phyloP scores from a whole-genome alignment of 306 rosid genomes.

The Prosopis cineraria region DNA sequence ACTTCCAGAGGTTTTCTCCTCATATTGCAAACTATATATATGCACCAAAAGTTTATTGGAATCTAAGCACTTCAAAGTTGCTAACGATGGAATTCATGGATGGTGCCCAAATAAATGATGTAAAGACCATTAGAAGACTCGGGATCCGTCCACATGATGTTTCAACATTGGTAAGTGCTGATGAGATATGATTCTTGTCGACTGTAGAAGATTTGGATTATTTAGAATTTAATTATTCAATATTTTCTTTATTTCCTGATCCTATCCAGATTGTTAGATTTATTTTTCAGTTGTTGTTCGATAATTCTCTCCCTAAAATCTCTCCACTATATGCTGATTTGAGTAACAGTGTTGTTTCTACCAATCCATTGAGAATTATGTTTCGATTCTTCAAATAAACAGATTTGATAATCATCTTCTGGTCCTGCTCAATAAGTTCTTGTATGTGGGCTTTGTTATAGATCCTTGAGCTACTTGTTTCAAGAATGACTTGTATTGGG shows the following conservation, averaged over 20 bases:
- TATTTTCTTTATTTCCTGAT: not conserved
- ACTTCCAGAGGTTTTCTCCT: slow-evolving; percentile 87
- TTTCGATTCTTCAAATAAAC: not conserved
- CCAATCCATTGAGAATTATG: not conserved
- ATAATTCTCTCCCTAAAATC: not conserved
- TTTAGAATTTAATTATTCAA: not conserved
- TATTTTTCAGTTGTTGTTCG: not conserved
- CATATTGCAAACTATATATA: slow-evolving; percentile 80
- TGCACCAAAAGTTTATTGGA: slow-evolving; percentile 90
- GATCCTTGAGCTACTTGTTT: not conserved
- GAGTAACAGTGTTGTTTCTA: not conserved
- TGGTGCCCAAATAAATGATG: slow-evolving; percentile 82
- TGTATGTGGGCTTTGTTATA: slow-evolving; percentile 27
- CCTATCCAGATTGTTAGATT: not conserved
- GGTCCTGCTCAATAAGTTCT: slow-evolving; percentile 38
- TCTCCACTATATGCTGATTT: not conserved
- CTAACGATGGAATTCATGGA: slow-evolving; percentile 96
- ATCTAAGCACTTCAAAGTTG: slow-evolving; percentile 79
- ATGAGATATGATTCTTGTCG: not conserved
- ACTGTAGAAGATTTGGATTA: not conserved
- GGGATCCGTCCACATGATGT: slow-evolving; percentile 79
- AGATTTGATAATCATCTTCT: not conserved
- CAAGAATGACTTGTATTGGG: not conserved
- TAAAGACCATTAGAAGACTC: slow-evolving; percentile 61
- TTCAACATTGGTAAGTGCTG: slow-evolving; percentile 62